phyloP scores from a whole-genome alignment of 768 basidiomycete genomes.

The Leccinum olivaceopallidum region DNA sequence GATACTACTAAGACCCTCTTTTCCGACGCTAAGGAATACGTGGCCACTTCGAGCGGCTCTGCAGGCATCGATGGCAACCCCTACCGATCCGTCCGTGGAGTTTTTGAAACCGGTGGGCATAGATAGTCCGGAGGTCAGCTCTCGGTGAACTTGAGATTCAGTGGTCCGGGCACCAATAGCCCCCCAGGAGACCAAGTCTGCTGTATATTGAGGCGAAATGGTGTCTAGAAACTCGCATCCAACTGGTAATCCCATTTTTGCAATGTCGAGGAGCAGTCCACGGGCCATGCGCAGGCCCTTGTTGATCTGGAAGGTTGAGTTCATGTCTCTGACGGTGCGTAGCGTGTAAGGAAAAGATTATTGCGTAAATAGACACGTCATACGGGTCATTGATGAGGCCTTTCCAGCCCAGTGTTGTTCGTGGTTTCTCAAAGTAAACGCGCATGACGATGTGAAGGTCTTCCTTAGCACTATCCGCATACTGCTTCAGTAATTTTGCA shows the following conservation, averaged over 20 bases:
- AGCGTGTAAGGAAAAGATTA: conserved; percentile 1
- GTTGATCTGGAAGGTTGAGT: conserved; percentile 94
- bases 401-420: conserved; percentile 99
- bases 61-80: conserved; percentile 94
- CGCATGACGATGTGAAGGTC: conserved; percentile 97
- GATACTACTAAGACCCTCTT: conserved; percentile 92
- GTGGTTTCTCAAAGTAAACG: conserved; percentile 96
- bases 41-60: conserved; percentile 88
- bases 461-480: conserved; percentile 76
- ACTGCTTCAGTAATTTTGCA: conserved; percentile 73
- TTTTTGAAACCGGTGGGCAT: conserved; percentile 99
- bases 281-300: conserved; percentile 90
- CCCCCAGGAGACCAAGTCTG: conserved; percentile 93
- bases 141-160: conserved; percentile 91
- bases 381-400: conserved; percentile 95
- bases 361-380: neutral
- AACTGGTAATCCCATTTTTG: conserved; percentile 86
- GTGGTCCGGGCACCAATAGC: conserved; percentile 95
- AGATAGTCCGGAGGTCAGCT: conserved; percentile 82
- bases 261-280: conserved; percentile 82
- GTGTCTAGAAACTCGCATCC: conserved; percentile 96
- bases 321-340: conserved; percentile 55
- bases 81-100: conserved; percentile 90
- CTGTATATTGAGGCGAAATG: conserved; percentile 83
- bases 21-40: conserved; percentile 95